Conservation (phyloP, 2,329 filamentous ascomycete genomes). For the Sarocladiaceae sp. region DNA sequence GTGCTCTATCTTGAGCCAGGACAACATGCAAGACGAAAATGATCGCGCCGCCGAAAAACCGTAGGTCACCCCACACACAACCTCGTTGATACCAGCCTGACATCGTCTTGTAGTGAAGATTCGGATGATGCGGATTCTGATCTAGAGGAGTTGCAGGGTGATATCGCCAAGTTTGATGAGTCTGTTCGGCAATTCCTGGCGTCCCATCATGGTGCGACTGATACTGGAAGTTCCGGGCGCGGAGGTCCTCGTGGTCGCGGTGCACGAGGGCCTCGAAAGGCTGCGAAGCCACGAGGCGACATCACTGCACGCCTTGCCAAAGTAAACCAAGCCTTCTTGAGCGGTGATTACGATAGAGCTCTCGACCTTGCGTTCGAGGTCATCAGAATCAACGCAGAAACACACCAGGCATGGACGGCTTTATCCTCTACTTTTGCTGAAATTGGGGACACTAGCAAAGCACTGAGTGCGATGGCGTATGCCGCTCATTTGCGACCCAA, state of each 20-base stretch:
- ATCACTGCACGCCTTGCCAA: constrained; percentile 64
- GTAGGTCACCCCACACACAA: no score
- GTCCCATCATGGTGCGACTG: constrained; percentile 26
- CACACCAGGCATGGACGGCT: constrained; percentile 60
- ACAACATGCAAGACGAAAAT: no score
- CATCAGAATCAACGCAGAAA: constrained; percentile 65
- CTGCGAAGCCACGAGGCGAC: constrained; percentile 64
- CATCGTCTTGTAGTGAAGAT: constrained; percentile 10
- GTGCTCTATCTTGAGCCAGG: no score
- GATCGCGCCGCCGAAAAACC: no score
- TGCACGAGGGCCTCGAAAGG: constrained; percentile 48
- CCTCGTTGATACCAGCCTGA: no score
- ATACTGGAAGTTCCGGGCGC: constrained; percentile 14
- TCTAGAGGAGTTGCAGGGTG: constrained; percentile 37
- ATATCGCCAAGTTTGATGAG: constrained; percentile 39
- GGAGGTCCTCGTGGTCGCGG: constrained; percentile 23
- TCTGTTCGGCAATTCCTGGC: constrained; percentile 37
- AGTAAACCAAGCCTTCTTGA: constrained; percentile 65
- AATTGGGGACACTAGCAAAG: constrained; percentile 51
- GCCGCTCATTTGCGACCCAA: constrained; percentile 61
- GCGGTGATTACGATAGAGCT: constrained; percentile 56
- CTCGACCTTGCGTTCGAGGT: constrained; percentile 56
- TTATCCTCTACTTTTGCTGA: constrained; percentile 59
- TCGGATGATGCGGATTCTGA: constrained; percentile 38
- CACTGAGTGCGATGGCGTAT: constrained; percentile 56